Evolutionary conservation across 148 eudicot genomes (phyloP).

Genomic region (Simmondsia chinensis): DNA sequence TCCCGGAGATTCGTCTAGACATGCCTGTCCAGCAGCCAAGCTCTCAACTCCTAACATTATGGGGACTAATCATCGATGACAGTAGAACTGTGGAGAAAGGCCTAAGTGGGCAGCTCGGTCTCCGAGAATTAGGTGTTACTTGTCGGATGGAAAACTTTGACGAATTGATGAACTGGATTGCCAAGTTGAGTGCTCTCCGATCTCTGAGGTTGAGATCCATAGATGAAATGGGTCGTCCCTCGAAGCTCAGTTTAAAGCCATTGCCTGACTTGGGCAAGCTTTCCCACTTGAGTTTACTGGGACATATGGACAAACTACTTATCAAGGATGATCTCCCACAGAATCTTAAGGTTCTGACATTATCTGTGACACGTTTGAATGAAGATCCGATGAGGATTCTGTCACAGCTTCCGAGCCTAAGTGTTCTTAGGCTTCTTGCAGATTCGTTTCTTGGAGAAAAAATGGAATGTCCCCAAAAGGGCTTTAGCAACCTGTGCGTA

Average conservation of each 20-base stretch:
- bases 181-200: constrained; percentile 12
- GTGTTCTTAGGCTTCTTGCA: constrained; percentile 36
- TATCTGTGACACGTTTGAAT: constrained; percentile 25
- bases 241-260: constrained; percentile 10
- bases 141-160: constrained; percentile 8
- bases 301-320: constrained; percentile 13
- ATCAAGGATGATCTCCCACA: constrained; percentile 15
- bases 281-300: constrained; percentile 29
- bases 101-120: constrained; percentile 9
- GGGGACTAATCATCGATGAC: constrained; percentile 31
- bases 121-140: constrained; percentile 34
- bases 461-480: constrained; percentile 16
- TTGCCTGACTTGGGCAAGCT: constrained; percentile 14
- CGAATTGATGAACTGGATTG: constrained; percentile 20
- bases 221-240: constrained; percentile 23
- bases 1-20: constrained; percentile 21
- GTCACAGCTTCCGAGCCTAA: constrained; percentile 17
- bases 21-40: constrained; percentile 1
- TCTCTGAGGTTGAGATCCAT: constrained; percentile 31
- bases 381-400: constrained; percentile 32
- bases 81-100: constrained; percentile 6
- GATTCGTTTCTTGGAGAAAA: constrained; percentile 19
- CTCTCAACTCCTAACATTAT: constrained; percentile 24
- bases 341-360: constrained; percentile 25
- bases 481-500: constrained; percentile 20